Percentiles rank a stretch among this genome's conserved stretches.
Conservation (phyloP, 2,329 filamentous ascomycete genomes). For the Ophiocordyceps sinensis region DNA sequence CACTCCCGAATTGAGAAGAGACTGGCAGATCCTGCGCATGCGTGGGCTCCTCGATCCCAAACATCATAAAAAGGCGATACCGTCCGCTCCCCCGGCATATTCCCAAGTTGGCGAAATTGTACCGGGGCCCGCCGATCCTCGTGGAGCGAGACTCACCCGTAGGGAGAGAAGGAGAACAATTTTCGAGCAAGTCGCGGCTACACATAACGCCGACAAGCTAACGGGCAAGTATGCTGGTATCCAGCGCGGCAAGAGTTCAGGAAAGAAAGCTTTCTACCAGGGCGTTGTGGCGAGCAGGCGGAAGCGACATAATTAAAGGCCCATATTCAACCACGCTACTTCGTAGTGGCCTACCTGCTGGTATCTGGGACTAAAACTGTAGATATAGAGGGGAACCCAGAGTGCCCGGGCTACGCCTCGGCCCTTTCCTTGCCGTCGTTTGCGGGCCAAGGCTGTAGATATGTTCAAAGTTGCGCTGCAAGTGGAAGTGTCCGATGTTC, state of each 20-base stretch:
- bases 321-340: constrained; percentile 1
- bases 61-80: constrained; percentile 81
- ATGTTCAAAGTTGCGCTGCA: too few species aligned
- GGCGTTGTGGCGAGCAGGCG: constrained; percentile 42
- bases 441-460: too few species aligned
- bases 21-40: constrained; percentile 82
- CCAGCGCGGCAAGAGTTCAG: constrained; percentile 67
- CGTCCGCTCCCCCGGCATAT: constrained; percentile 54
- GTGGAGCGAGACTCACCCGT: constrained; percentile 64
- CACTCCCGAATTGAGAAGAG: constrained; percentile 74
- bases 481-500: too few species aligned
- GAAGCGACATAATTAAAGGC: constrained; percentile 10
- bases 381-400: too few species aligned
- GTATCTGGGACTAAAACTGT: too few species aligned
- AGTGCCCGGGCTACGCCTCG: too few species aligned
- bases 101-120: constrained; percentile 82
- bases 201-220: constrained; percentile 48
- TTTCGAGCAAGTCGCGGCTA: constrained; percentile 61
- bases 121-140: constrained; percentile 79
- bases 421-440: too few species aligned
- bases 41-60: constrained; percentile 80
- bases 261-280: constrained; percentile 83
- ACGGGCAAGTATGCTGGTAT: constrained; percentile 80
- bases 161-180: constrained; percentile 81
- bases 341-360: too few species aligned